Percentiles rank a stretch among this genome's conserved stretches.
Evolutionary conservation across 305 asterid species (phyloP).

Genomic region (Fraxinus greggii): DNA sequence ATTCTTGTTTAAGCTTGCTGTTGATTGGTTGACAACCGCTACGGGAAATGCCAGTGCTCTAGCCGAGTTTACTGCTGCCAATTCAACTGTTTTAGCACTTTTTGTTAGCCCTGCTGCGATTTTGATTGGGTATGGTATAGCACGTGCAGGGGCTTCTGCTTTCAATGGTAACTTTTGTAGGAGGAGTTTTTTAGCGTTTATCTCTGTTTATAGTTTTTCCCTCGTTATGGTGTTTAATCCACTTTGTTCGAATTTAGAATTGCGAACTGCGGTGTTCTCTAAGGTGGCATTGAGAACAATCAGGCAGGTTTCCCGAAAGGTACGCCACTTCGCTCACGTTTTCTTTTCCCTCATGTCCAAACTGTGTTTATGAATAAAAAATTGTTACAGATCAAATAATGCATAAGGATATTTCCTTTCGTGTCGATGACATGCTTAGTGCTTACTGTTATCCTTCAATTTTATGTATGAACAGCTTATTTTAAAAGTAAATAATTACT

Average conservation of each 20-base stretch:
- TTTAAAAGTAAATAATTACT: not conserved
- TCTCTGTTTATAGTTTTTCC: not conserved
- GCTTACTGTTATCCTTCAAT: not conserved
- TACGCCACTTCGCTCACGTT: slow-evolving; percentile 21
- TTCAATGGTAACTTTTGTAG: slow-evolving; percentile 64
- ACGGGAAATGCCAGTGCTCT: slow-evolving; percentile 72
- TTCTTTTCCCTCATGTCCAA: slow-evolving; percentile 14
- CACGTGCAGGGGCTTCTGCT: slow-evolving; percentile 88
- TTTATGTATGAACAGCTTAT: not conserved
- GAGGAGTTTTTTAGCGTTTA: slow-evolving; percentile 15
- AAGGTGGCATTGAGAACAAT: slow-evolving; percentile 95
- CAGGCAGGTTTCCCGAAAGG: slow-evolving; percentile 90
- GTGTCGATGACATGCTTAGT: not conserved
- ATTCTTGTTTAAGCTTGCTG: slow-evolving; percentile 89
- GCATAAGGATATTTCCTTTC: not conserved
- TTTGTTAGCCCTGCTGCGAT: slow-evolving; percentile 89
- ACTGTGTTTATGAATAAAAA: not conserved
- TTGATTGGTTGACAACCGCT: slow-evolving; percentile 80
- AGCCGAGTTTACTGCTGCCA: slow-evolving; percentile 77
- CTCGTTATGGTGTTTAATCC: slow-evolving; percentile 16
- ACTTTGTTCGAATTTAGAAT: slow-evolving; percentile 45
- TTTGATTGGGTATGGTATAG: slow-evolving; percentile 89
- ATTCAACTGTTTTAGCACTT: slow-evolving; percentile 70
- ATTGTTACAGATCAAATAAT: not conserved
- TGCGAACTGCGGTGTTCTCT: slow-evolving; percentile 92